Conservation (phyloP, 2,329 filamentous ascomycete species). For the Aspergillus brunneoviolaceus region DNA sequence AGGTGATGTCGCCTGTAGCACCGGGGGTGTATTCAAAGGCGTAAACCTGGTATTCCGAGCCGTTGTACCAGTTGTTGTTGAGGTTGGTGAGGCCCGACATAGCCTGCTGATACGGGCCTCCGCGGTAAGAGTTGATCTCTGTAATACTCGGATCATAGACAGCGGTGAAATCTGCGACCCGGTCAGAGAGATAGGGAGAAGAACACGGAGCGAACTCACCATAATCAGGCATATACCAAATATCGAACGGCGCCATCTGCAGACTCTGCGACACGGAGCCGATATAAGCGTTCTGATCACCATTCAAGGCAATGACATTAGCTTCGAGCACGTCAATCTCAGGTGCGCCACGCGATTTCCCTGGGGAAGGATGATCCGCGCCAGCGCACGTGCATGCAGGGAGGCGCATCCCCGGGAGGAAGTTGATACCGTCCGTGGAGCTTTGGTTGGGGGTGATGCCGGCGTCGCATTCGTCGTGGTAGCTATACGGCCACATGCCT, state of each 20-base stretch:
- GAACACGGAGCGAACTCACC: constrained; percentile 29
- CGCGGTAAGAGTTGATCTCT: constrained; percentile 60
- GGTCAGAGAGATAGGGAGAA: neutral
- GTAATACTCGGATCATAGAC: constrained; percentile 62
- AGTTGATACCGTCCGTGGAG: constrained; percentile 64
- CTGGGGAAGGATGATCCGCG: constrained; percentile 65
- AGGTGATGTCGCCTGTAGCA: constrained; percentile 60
- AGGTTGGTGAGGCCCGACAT: constrained; percentile 61
- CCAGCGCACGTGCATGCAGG: constrained; percentile 66
- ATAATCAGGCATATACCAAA: constrained; percentile 66
- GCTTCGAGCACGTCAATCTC: constrained; percentile 73
- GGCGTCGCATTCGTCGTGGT: constrained; percentile 65
- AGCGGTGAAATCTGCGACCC: constrained; percentile 56
- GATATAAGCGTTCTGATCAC: constrained; percentile 49
- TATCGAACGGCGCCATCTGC: constrained; percentile 68
- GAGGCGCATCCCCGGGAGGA: constrained; percentile 67
- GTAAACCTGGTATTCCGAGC: constrained; percentile 61
- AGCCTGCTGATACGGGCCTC: constrained; percentile 63
- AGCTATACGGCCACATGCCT: constrained; percentile 73
- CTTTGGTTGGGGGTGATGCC: constrained; percentile 74
- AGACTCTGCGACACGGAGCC: constrained; percentile 66
- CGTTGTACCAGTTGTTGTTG: constrained; percentile 67
- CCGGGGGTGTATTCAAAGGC: constrained; percentile 66
- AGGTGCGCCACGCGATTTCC: constrained; percentile 64
- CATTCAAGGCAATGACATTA: constrained; percentile 56